Percentiles rank a stretch among this genome's conserved stretches.
Evolutionary conservation across 1,284 basidiomycete species (phyloP).

Genomic region (Rhizopogon parksii): DNA sequence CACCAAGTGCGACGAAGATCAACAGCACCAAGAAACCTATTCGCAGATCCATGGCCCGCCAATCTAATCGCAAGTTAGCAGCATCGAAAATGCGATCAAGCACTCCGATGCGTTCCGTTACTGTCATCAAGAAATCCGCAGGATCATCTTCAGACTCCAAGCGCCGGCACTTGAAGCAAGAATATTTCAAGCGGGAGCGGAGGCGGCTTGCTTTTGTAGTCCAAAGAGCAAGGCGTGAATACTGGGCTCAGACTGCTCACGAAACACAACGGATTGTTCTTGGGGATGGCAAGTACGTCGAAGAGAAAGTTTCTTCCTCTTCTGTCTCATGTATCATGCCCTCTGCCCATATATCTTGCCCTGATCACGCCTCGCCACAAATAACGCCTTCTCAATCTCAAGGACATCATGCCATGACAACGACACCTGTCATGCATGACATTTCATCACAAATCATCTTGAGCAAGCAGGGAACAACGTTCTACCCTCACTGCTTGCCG

Average conservation of each 20-base stretch:
- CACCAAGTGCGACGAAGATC: constrained; percentile 3
- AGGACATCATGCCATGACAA: not conserved
- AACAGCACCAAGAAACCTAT: constrained; percentile 10
- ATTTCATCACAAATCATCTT: constrained; percentile 33
- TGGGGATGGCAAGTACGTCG: constrained; percentile 41
- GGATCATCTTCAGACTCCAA: constrained; percentile 13
- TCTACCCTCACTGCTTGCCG: constrained; percentile 35
- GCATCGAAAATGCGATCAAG: constrained; percentile 24
- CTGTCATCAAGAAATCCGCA: constrained; percentile 23
- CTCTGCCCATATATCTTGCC: constrained; percentile 11
- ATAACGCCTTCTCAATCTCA: constrained; percentile 2
- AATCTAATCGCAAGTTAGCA: constrained; percentile 15
- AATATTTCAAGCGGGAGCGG: constrained; percentile 15
- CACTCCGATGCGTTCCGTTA: constrained; percentile 14
- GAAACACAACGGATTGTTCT: constrained; percentile 38
- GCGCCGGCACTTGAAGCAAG: constrained; percentile 19
- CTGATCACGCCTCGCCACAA: not conserved
- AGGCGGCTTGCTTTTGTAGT: constrained; percentile 18
- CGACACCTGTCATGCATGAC: constrained; percentile 27
- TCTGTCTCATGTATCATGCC: constrained; percentile 18
- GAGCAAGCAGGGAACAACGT: constrained; percentile 34
- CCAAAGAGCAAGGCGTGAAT: constrained; percentile 20
- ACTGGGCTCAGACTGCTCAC: constrained; percentile 30
- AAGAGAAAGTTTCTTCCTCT: constrained; percentile 26
- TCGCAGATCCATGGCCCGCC: constrained; percentile 17